Evolutionary conservation across 2,329 filamentous ascomycete species (phyloP), one percentile per base, ranked within the genome.

Genomic region (Calonectria hongkongensis): DNA sequence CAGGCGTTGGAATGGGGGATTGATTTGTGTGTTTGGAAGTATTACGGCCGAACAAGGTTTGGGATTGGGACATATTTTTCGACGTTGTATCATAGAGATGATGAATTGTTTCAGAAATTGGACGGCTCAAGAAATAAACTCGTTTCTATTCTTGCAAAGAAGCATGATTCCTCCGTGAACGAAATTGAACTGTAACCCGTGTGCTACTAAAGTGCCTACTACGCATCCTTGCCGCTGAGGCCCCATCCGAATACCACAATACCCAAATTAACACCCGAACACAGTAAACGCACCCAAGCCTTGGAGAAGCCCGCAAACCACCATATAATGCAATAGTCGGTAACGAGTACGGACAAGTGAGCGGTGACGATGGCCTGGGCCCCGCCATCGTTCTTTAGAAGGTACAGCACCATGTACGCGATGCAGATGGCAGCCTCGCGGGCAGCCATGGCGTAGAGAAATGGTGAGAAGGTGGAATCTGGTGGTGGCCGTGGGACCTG

Each of bases 11-110:
- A 45, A 33, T 30, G 45, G 63, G 8, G 51, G 51, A 66, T 41
- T 47, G 36, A 36, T 30, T 25, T 48, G 45, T 48, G 21, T 25
- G 27, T 62, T 51, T 51, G 36, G 75, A 73, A 0, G 25, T 18
- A 15, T 18, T 63, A 45, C 25, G 41, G 36, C 41, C 47, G 45
- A 45, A 48, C 21, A 13, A 25, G 50, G 41, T 16, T 27, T 43
- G 41, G 16, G 58, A 63, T 63, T 47, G 27, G 58, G 41, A 63
- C 21, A 10, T 36, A 13, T 36, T 48, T 58, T 41, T 28, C 43
- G 27, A 47, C 51, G 25, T 7, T 67, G 65, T 67, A 67, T 39
- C 30, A 67, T 67, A 33, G 33, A 67, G 65, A 67, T 56, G 30
- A 67, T 43, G 58, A 47, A 63, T 8, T 13, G 15, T 48, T 48